Conservation (phyloP, 1,284 basidiomycete species). For the Meripilus lineatus region DNA sequence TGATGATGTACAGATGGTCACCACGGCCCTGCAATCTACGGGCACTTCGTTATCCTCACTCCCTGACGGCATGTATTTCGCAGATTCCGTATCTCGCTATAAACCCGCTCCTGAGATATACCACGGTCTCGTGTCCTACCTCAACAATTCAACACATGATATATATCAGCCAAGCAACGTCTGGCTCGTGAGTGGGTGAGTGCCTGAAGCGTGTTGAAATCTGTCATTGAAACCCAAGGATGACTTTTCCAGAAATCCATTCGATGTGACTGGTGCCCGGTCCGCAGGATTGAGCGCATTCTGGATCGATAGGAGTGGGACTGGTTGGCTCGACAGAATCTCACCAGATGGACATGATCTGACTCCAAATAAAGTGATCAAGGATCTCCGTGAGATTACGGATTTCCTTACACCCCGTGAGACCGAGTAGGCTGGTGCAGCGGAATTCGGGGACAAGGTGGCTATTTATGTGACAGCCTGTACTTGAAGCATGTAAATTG, state of each 20-base stretch:
- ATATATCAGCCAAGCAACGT: slow-evolving; percentile 13
- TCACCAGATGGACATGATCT: no score
- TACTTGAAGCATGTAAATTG: no score
- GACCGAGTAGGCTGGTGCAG: no score
- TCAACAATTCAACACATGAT: slow-evolving; percentile 14
- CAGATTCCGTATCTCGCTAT: slow-evolving; percentile 20
- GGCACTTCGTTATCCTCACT: slow-evolving; percentile 11
- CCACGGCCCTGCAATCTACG: slow-evolving; percentile 18
- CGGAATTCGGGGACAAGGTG: no score
- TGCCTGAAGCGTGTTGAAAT: background rate
- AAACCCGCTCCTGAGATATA: slow-evolving; percentile 27
- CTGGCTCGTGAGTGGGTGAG: slow-evolving; percentile 31
- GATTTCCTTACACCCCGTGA: no score
- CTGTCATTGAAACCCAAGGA: background rate
- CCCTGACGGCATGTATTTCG: slow-evolving; percentile 15
- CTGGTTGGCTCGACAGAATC: slow-evolving; percentile 27
- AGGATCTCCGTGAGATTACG: no score
- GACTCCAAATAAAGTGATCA: no score
- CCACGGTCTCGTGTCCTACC: slow-evolving; percentile 17
- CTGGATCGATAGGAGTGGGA: slow-evolving; percentile 26
- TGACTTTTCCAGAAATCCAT: slow-evolving; percentile 24
- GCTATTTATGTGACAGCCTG: no score
- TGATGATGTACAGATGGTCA: slow-evolving; percentile 22
- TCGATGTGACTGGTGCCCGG: slow-evolving; percentile 30
- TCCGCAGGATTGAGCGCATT: slow-evolving; percentile 24